Evolutionary conservation across 495 filamentous ascomycete species (phyloP).

Genomic region (Achaetomiella virescens): DNA sequence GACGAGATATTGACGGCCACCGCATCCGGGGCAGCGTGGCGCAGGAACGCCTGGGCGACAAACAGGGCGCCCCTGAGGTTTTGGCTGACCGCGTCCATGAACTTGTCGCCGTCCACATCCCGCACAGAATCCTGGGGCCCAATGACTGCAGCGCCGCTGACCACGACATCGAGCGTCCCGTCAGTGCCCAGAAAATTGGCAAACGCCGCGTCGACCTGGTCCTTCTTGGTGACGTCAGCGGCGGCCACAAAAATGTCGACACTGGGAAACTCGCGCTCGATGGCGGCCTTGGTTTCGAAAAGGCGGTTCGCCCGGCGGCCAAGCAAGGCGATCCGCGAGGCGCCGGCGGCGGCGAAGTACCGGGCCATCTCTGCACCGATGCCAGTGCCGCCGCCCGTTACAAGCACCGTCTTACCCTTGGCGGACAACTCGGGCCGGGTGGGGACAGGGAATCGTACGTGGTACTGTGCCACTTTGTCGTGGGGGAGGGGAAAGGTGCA

Average conservation of each 20-base stretch:
- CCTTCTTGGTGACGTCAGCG: constrained; percentile 11
- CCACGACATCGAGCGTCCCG: constrained; percentile 12
- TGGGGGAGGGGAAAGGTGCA: constrained; percentile 13
- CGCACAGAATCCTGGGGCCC: constrained; percentile 1
- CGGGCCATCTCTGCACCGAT: constrained; percentile 28
- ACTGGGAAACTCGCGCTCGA: constrained; percentile 8
- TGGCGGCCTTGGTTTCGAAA: neutral
- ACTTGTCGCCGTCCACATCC: constrained; percentile 21
- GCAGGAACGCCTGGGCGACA: constrained; percentile 28
- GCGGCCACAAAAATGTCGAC: constrained; percentile 10
- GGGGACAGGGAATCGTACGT: constrained; percentile 42
- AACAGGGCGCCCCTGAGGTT: constrained; percentile 39
- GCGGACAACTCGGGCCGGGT: constrained; percentile 34
- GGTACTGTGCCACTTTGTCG: constrained; percentile 28
- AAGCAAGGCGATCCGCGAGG: constrained; percentile 18
- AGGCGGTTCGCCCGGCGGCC: constrained; percentile 16
- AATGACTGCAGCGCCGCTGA: constrained; percentile 5
- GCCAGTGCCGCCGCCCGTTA: constrained; percentile 42
- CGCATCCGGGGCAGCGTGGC: neutral
- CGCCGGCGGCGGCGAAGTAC: constrained; percentile 33
- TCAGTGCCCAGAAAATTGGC: neutral
- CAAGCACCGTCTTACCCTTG: constrained; percentile 39
- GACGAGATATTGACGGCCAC: constrained; percentile 4
- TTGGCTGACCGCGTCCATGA: constrained; percentile 21
- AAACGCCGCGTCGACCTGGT: constrained; percentile 9